Base-by-base conservation (phyloP, 176 grass and related monocot genomes). In the Aegilops sharonensis region DNA sequence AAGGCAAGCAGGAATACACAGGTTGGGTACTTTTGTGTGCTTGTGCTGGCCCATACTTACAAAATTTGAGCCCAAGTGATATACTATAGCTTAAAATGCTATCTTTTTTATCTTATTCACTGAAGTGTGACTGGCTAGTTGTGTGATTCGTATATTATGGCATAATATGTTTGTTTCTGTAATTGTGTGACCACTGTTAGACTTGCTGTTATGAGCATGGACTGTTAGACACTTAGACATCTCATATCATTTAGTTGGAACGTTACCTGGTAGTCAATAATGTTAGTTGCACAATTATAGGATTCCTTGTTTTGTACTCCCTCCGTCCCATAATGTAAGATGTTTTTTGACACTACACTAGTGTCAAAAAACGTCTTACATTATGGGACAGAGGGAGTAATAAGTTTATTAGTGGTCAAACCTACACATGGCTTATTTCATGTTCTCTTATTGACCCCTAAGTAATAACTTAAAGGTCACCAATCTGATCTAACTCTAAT, bases 1-100 rank as follows among this genome's bases (percentile, higher is more conserved):
- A 98, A 92, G 96, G 90, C 77, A 91, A 66, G 40, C 90, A 61
- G 37, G 73, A 78, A 73, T 79, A 32, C 63, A 39, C 78, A 88
- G 87, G 91, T 95, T 87, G 81, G 80, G 75, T 84, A 21, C 23
- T 89, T 84, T 42, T 23, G 39, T 1, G 45, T 68, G 27, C 20
- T 43, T 59, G 47, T 60, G 9, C 29, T 70, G 56, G 4, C 73
- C 43, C 40, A 15, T 81, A 25, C 54, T 68, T 45, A 8, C 35
- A 40, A 20, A 29, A 36, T 73, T 61, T 76, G 32, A 59, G 59
- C 23, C 11, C 23, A 73, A 79, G 57, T 80, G 57, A 84, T 84
- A 69, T 18, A 39, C 9, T 81, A 59, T 61, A 68, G 27, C 32
- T 76, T 72, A 32, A 39, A 60, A 60, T 82, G 34, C 3, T 59